Base-by-base conservation (phyloP, 768 basidiomycete genomes). In the Termitomyces sp. region DNA sequence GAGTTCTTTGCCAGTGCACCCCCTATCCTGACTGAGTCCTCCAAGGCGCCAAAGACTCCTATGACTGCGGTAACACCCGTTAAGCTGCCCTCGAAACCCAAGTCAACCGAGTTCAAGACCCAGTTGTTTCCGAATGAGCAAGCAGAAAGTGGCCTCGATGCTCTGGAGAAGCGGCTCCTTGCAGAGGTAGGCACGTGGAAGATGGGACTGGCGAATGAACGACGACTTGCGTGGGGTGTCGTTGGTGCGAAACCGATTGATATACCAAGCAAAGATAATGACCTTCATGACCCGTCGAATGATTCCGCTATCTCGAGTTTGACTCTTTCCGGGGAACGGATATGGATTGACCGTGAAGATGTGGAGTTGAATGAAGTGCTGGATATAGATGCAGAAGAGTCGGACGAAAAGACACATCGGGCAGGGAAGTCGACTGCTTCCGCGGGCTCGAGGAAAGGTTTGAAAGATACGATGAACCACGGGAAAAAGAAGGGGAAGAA, bases 121-220 rank as follows among this genome's bases (percentile, higher is more conserved):
- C 56, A 59, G 30, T 27, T 55, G 17, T 34, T 60, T 49, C 37
- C 61, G 57, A 53, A 45, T 62, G 55, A 61, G 49, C 54, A 59
- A 41, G 60, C 63, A 54, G 82, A 81, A 61, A 83, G 76, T 49
- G 89, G 89, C 9, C 70, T 92, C 3, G 89, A 92, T 60, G 89
- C 84, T 3, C 71, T 92, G 8, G 89, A 92, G 65, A 75, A 81
- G 47, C 74, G 83, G 51, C 71, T 92, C 3, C 69, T 87, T 0
- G 83, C 81, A 0, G 83, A 91, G 63, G 89, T 91, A 7, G 89
- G 89, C 27, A 91, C 89, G 19, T 76, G 84, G 49, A 80, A 80
- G 64, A 55, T 73, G 5, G 75, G 74, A 27, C 60, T 64, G 4
- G 41, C 16, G 10, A 66, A 61, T 32, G 67, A 72, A 37, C 61